Base-by-base conservation (phyloP, 2,329 filamentous ascomycete species). In the Albophoma yamanashiensis region DNA sequence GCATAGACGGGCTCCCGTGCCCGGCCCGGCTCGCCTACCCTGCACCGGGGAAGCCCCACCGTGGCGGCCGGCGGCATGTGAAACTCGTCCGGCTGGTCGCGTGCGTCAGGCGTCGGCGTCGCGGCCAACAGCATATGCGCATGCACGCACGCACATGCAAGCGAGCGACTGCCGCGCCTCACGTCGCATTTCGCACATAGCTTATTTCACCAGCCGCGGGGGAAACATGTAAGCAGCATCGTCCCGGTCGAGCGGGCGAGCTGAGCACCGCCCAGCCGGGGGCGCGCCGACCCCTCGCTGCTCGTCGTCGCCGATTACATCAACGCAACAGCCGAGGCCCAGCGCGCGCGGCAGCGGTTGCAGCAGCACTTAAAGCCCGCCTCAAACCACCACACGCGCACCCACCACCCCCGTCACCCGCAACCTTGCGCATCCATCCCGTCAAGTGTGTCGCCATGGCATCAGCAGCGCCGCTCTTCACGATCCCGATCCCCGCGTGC, bases 401-500 rank as follows among this genome's bases (percentile, higher is more conserved):
- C 52, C 52, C 47, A 31, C 47, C 42, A 22, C 9, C 11, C 5
- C 36, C 36, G 11, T 11, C 36, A 14, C 42, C 17, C 20, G 25
- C 47, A 27, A 22, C 47, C n/a, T n/a, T n/a, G n/a, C n/a, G n/a
- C n/a, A n/a, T n/a, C n/a, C n/a, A n/a, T n/a, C n/a, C n/a, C n/a
- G n/a, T n/a, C n/a, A n/a, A n/a, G n/a, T n/a, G n/a, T n/a, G n/a
- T n/a, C n/a, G 25, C 39, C 12, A 25, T 25, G 22, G 22, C 38
- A 55, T 47, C 66, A 64, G 60, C 50, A 38, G 31, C 66, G n/a
- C 45, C 65, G n/a, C 70, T 74, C 63, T 75, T 74, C 67, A 67
- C 69, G 57, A 65, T 89, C 75, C 82, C 80, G 12, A 74, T 89
- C 65, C 82, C 84, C 50, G 69, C 78, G 59, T 65, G 74, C 64